Evolutionary conservation across 2,329 filamentous ascomycete genomes (phyloP).

Genomic region (Pseudogymnoascus sp.): DNA sequence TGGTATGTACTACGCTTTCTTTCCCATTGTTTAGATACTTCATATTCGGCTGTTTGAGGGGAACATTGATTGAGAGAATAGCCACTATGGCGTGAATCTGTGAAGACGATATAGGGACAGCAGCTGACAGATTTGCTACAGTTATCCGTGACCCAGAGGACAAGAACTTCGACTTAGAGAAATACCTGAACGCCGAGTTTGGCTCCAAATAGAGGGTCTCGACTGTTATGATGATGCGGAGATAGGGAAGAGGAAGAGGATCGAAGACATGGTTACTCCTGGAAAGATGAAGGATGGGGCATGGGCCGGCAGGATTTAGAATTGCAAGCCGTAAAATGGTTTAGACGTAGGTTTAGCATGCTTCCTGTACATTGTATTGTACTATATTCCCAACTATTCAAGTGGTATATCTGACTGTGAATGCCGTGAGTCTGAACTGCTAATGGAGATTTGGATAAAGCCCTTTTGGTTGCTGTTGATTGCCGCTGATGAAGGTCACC

Average conservation of each 20-base stretch:
- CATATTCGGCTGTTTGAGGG: not conserved
- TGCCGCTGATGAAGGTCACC: not conserved
- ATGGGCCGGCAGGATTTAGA: constrained; percentile 8
- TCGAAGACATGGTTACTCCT: constrained; percentile 9
- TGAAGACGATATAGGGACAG: not conserved
- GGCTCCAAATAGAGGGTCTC: constrained; percentile 23
- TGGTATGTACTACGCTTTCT: not conserved
- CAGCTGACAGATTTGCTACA: constrained; percentile 29
- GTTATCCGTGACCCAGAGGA: constrained; percentile 71
- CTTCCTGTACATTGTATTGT: constrained; percentile 33
- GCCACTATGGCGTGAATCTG: not conserved
- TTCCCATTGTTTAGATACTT: not conserved
- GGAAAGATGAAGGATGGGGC: not conserved
- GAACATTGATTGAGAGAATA: not conserved
- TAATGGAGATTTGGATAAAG: not conserved
- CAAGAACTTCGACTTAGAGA: constrained; percentile 90
- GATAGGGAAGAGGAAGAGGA: constrained; percentile 8
- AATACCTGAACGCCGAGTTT: constrained; percentile 56
- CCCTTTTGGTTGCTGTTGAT: not conserved
- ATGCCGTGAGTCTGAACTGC: not conserved
- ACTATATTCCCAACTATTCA: constrained; percentile 19
- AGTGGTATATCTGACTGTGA: constrained; percentile 1
- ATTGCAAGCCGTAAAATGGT: constrained; percentile 21
- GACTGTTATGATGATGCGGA: constrained; percentile 6
- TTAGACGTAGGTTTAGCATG: constrained; percentile 29